Conservation (phyloP, 2,329 filamentous ascomycete species). For the Paecilomyces niveus region DNA sequence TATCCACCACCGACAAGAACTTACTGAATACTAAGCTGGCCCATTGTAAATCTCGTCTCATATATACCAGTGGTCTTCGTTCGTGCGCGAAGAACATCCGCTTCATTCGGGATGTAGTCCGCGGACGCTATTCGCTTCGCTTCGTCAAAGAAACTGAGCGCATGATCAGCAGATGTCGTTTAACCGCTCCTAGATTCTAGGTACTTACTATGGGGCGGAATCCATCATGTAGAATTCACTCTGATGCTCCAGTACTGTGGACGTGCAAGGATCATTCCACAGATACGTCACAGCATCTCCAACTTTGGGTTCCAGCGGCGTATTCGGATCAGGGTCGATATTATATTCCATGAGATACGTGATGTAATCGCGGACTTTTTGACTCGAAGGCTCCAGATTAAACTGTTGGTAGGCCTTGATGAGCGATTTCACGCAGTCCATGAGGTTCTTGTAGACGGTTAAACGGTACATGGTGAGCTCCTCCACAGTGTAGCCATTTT, state of each 20-base stretch:
- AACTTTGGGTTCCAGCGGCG: conserved; percentile 71
- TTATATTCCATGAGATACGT: conserved; percentile 81
- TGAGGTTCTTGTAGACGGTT: conserved; percentile 95
- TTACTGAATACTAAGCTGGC: conserved; percentile 96
- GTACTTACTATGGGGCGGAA: conserved; percentile 86
- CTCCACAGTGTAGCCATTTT: conserved; percentile 93
- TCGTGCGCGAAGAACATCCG: conserved; percentile 88
- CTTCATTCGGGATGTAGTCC: conserved; percentile 87
- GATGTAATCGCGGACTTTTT: conserved; percentile 65
- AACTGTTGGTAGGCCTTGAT: conserved; percentile 90
- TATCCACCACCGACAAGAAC: conserved; percentile 28
- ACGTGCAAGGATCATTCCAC: conserved; percentile 83
- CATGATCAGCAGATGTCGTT: conserved; percentile 9
- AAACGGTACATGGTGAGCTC: conserved; percentile 90
- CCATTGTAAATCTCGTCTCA: conserved; percentile 98
- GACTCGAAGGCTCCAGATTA: conserved; percentile 67
- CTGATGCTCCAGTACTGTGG: conserved; percentile 80
- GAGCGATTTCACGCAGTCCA: conserved; percentile 92
- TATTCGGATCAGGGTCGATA: conserved; percentile 83
- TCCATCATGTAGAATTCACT: conserved; percentile 99
- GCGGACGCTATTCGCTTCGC: conserved; percentile 73
- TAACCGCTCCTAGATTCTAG: conserved; percentile 3
- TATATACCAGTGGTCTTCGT: conserved; percentile 99
- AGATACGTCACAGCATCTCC: conserved; percentile 76
- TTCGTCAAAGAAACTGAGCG: conserved; percentile 84